Evolutionary conservation across 2,329 filamentous ascomycete species (phyloP), one percentile per base, ranked within the genome.

Genomic region (Leptographium flavum): DNA sequence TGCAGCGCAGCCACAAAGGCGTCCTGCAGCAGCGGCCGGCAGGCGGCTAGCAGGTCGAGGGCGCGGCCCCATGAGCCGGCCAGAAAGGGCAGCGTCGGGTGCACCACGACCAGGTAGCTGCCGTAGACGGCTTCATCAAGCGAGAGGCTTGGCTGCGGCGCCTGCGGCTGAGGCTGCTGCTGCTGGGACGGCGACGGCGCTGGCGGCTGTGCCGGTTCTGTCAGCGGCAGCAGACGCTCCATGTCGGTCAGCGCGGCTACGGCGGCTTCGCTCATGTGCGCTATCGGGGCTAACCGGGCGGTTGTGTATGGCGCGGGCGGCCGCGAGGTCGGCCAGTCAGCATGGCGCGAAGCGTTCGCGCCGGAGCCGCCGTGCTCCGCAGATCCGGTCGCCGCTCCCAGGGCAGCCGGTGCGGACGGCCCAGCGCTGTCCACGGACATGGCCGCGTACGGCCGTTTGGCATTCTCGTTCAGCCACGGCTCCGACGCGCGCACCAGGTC

Each of bases 1-100:
- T 74, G 68, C 10, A 87, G 64, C 1, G 80, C 78, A 46, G 76
- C 73, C 19, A 73, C 60, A 53, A 86, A 84, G 1, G 79, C 81
- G 46, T 76, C 72, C 49, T 76, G 71, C 13, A 85, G 65, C 4
- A 67, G 58, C 2, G 65, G 54, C 0, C 77, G 72, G 51, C 76
- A 79, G 39, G 71, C 69, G 3, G 65, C 64, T 19, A 86, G 59
- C 19, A 76, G 66, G 9, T 67, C 65, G 46, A 74, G 70, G 10
- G 83, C 59, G n/a, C 68, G 67, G 14, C 63, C 60, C 53, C 73
- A 78, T 45, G 63, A 74, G 43, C 67, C 67, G 2, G 80, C 72
- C 13, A 87, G 64, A 38, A 87, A 66, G 0, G 81, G 81, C 47
- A 83, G 79, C 4, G 74, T 73, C 14, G 76, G 75, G 53, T 86